A percentile compares a stretch with the other conserved stretches of the same genome.
phyloP scores from a whole-genome alignment of 164 flowering plant genomes.

The Umbilicus rupestris region DNA sequence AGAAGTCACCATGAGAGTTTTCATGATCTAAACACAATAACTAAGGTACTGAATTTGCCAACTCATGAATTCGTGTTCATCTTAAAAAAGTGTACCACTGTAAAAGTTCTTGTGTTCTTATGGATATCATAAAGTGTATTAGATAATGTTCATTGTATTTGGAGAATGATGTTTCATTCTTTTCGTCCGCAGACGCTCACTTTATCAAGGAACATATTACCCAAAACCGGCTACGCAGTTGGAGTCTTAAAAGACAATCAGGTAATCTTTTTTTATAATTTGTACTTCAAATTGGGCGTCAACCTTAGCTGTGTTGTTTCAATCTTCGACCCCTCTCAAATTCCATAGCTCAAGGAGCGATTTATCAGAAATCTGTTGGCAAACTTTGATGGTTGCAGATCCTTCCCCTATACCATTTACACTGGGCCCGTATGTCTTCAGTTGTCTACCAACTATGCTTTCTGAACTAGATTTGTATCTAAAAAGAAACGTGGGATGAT shows the following conservation, averaged over 20 bases:
- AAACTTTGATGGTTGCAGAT: conserved; percentile 43
- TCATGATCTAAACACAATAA: conserved; percentile 16
- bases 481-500: neutral
- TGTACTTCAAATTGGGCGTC: neutral
- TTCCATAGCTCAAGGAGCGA: conserved; percentile 47
- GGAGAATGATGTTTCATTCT: neutral
- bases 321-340: conserved; percentile 61
- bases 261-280: neutral
- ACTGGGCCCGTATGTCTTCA: conserved; percentile 53
- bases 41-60: conserved; percentile 45
- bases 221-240: conserved; percentile 6
- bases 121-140: neutral
- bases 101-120: neutral
- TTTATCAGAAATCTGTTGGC: conserved; percentile 28
- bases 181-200: neutral
- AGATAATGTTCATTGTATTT: no score
- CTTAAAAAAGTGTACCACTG: neutral
- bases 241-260: conserved; percentile 7
- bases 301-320: no score
- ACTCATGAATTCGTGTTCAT: no score
- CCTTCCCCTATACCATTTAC: conserved; percentile 37
- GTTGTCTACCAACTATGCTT: neutral
- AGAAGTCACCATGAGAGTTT: conserved; percentile 34
- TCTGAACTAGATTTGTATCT: conserved; percentile 5
- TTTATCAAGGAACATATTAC: neutral